Base-by-base conservation (phyloP, 2,329 filamentous ascomycete species). In the Aspergillus sp. region DNA sequence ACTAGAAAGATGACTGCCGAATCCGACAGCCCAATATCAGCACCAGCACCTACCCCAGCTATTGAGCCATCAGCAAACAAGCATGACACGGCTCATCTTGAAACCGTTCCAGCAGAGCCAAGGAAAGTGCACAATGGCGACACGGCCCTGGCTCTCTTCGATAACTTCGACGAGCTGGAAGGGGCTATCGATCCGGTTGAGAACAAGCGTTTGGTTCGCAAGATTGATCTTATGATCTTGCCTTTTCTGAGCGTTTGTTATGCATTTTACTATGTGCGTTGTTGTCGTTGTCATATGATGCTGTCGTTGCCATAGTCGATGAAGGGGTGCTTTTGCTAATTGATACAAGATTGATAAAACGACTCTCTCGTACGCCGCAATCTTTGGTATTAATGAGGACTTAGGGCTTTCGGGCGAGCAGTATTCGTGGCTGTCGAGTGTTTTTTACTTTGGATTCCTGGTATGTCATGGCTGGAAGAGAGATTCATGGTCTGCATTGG, bases 351-450 rank as follows among this genome's bases (percentile, higher is more conserved):
- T 54, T 10, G 12, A 45, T n/a, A 5, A 86, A 75, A 86, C 84
- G 0, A 86, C 82, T 0, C 72, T 86, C 29, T 84, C 81, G 1
- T 89, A 88, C 63, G 86, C 87, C 0, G 86, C 87, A n/a, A 85
- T 89, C 52, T 88, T 89, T 59, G 85, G 85, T 1, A 83, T 90
- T 60, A 78, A 80, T 24, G 80, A 86, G 2, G 85, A 87, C 61
- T 77, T 88, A 7, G 63, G 81, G 12, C 77, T 89, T 1, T 75
- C 79, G 16, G 84, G 84, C 1, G 79, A 81, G 0, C 76, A 87
- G 62, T 88, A 88, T 66, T 84, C 77, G 58, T 86, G 83, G 80
- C 73, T 85, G 0, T 80, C 76, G 36, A 80, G 77, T 59, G 78
- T 85, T 14, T 86, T 85, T 70, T 84, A 85, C 62, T 81, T 85